Percentiles rank a stretch among this genome's conserved stretches.
These are phyloP conservation scores for Alternaria postmessia DNA, from an alignment of 2,329 filamentous ascomycete species.

Conservation along the genomic window DNA sequence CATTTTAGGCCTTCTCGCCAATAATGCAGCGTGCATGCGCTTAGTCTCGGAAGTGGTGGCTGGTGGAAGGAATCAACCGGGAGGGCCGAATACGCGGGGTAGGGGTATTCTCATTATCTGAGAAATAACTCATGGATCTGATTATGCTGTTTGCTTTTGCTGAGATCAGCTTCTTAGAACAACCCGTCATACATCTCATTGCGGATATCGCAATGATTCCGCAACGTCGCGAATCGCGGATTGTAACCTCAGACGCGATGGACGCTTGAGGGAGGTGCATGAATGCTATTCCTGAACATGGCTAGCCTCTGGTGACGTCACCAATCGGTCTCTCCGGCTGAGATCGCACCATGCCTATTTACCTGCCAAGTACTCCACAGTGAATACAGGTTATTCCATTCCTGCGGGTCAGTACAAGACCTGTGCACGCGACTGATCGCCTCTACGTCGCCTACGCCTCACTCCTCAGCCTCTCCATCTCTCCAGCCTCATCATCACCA, in stretches of 20 bases:
- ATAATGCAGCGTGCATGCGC: background rate
- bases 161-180: background rate
- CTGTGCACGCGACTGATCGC: conserved; percentile 20
- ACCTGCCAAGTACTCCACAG: conserved; percentile 18
- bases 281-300: background rate
- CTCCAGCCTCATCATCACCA: conserved; percentile 3
- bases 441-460: conserved; percentile 27
- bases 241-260: background rate
- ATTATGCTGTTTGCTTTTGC: background rate
- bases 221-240: background rate
- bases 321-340: conserved; percentile 7
- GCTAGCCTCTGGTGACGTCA: conserved; percentile 22
- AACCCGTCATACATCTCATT: background rate
- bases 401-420: conserved; percentile 30
- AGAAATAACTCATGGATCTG: background rate
- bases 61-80: background rate
- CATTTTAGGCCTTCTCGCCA: background rate
- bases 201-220: background rate
- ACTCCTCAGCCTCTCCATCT: conserved; percentile 27
- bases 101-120: background rate
- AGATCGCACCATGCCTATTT: conserved; percentile 14
- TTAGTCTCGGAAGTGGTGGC: background rate
- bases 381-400: conserved; percentile 36
- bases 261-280: conserved; percentile 8
- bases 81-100: background rate